phyloP scores from a whole-genome alignment of 2,329 filamentous ascomycete species.

The Apiospora kogelbergensis region DNA sequence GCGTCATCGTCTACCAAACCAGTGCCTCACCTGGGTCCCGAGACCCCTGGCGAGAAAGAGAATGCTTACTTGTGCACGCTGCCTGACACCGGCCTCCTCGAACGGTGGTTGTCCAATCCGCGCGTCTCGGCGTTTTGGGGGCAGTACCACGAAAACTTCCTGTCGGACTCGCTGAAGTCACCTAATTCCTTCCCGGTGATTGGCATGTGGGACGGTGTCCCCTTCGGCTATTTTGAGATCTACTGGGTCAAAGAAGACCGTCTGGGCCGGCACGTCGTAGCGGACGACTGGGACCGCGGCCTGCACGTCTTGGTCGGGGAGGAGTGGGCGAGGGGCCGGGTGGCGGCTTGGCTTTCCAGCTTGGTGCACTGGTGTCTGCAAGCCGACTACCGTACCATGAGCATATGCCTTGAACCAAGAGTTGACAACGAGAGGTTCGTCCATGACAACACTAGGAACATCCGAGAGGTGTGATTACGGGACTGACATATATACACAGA shows the following conservation, averaged over 20 bases:
- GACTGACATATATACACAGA: constrained; percentile 38
- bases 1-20: constrained; percentile 68
- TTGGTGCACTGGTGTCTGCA: constrained; percentile 84
- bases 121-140: constrained; percentile 89
- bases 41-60: constrained; percentile 33
- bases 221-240: constrained; percentile 96
- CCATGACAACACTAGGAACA: too few relatives aligned
- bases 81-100: constrained; percentile 62
- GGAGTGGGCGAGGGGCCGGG: constrained; percentile 83
- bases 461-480: constrained; percentile 8
- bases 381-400: constrained; percentile 77
- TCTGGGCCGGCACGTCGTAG: constrained; percentile 68
- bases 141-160: constrained; percentile 62
- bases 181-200: constrained; percentile 87
- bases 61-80: constrained; percentile 42
- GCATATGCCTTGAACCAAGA: constrained; percentile 82
- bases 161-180: constrained; percentile 63
- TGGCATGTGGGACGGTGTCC: constrained; percentile 89
- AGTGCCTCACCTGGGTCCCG: constrained; percentile 63
- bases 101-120: constrained; percentile 85
- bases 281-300: constrained; percentile 82
- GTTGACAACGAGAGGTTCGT: constrained; percentile 85
- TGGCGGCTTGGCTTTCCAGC: constrained; percentile 79
- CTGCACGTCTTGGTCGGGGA: constrained; percentile 89
- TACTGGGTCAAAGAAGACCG: constrained; percentile 97